Conservation (phyloP, 2,329 filamentous ascomycete species). For the Claviceps sp. region DNA sequence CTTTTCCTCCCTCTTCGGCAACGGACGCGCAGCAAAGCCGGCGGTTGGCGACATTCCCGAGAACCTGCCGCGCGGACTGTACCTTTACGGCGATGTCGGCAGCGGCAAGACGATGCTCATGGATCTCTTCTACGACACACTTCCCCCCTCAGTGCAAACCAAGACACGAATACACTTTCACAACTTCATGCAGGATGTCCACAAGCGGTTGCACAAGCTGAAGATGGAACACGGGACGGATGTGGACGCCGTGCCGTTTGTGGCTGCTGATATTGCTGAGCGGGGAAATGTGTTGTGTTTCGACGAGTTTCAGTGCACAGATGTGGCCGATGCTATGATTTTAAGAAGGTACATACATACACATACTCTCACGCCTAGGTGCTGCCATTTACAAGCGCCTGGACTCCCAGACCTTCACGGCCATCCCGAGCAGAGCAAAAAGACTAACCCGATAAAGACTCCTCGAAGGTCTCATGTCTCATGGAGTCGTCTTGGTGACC, state of each 20-base stretch:
- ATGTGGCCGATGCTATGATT: slow-evolving; percentile 98
- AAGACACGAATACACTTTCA: slow-evolving; percentile 97
- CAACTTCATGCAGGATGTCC: slow-evolving; percentile 98
- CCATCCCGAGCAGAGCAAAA: neutral
- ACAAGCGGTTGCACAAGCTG: slow-evolving; percentile 77
- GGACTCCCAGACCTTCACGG: neutral
- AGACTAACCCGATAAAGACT: slow-evolving; percentile 33
- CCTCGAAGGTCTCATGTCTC: slow-evolving; percentile 82
- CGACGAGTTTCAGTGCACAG: slow-evolving; percentile 97
- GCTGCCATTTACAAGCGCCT: neutral
- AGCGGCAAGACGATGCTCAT: slow-evolving; percentile 99
- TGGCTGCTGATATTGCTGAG: slow-evolving; percentile 88
- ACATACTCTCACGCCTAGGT: neutral
- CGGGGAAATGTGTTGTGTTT: slow-evolving; percentile 82
- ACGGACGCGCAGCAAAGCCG: slow-evolving; percentile 23
- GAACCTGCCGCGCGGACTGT: slow-evolving; percentile 76
- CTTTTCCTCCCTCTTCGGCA: slow-evolving; percentile 49
- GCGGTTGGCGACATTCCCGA: slow-evolving; percentile 44
- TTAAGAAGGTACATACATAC: slow-evolving; percentile 48
- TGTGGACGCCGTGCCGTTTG: slow-evolving; percentile 78
- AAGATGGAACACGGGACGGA: slow-evolving; percentile 84
- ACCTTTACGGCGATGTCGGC: slow-evolving; percentile 92
- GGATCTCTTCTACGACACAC: slow-evolving; percentile 92
- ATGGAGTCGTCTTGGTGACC: slow-evolving; percentile 91
- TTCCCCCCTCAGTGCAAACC: slow-evolving; percentile 62